A percentile compares a stretch with the other conserved stretches of the same genome.
phyloP scores from a whole-genome alignment of 257 asterid species.

The Petunia axillaris region DNA sequence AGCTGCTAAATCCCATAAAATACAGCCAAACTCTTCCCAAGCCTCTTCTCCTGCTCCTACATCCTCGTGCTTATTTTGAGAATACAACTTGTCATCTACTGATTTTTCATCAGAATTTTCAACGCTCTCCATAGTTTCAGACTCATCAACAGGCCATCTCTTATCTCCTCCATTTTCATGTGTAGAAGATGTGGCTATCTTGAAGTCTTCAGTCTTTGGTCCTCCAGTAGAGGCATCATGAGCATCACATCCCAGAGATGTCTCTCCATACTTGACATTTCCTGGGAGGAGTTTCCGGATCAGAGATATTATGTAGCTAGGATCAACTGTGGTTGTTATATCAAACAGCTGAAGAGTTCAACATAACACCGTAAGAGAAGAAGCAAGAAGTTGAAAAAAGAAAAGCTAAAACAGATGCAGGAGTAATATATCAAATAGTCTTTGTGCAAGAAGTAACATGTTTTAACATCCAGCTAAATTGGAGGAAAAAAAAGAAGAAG shows the following conservation, averaged over 20 bases:
- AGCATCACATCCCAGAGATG: conserved; percentile 36
- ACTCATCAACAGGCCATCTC: conserved; percentile 20
- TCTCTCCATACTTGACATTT: conserved; percentile 40
- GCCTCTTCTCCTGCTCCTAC: conserved; percentile 46
- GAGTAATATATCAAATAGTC: neutral
- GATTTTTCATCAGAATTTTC: conserved; percentile 41
- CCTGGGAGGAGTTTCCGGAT: conserved; percentile 85
- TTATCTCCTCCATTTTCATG: conserved; percentile 48
- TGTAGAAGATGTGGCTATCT: conserved; percentile 29
- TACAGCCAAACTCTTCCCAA: conserved; percentile 95
- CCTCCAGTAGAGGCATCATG: conserved; percentile 33
- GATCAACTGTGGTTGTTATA: conserved; percentile 83
- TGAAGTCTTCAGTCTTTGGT: conserved; percentile 36
- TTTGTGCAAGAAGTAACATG: neutral
- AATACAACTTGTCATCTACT: conserved; percentile 32
- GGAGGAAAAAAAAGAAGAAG: neutral
- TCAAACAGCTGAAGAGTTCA: conserved; percentile 67
- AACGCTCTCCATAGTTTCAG: conserved; percentile 46
- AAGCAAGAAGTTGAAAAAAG: neutral
- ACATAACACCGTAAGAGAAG: conserved; percentile 11
- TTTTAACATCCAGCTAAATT: neutral
- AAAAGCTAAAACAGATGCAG: neutral
- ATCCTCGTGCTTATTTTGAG: conserved; percentile 34
- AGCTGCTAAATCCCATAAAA: conserved; percentile 97
- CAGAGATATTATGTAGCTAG: conserved; percentile 82